Base-by-base conservation (phyloP, 495 filamentous ascomycete species). In the Diplogelasinospora grovesii region DNA sequence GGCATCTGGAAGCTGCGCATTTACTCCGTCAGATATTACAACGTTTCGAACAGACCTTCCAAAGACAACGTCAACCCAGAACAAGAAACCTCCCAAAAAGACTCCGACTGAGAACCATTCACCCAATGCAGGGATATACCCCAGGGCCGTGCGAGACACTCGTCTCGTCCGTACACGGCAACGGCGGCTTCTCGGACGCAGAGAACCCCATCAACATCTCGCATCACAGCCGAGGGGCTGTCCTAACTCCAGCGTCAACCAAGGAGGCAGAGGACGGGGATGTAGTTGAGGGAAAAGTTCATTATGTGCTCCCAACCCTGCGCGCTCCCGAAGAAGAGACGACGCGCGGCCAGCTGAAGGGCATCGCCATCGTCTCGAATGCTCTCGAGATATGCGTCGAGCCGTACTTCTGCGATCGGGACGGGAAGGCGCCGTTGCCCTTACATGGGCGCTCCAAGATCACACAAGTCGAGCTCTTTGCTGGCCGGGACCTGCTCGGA, bases 161-260 rank as follows among this genome's bases (percentile, higher is more conserved):
- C 5, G 32, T 35, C 32, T 35, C 32, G 32, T 15, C 32, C 5
- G 32, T 13, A 4, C 32, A 35, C 18, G 32, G 32, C 19, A 35
- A 35, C 18, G 32, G 15, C 15, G 32, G 15, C 6, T 15, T 35
- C 8, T 35, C 18, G 5, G 32, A 35, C 18, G 5, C 14, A 5
- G 4, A 8, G 14, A 35, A 6, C 15, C 32, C 32, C 32, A 5
- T 35, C 8, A 5, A 8, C 32, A 35, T 35, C 32, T 20, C 4
- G 15, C 32, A 35, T 21, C 18, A 19, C 18, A 19, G 15, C 14
- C 8, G 22, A 19, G 32, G 32, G 15, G 32, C 13, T 19, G 32
- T 35, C 5, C 18, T 35, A 14, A 6, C 14, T 35, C 32, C 15
- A 32, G 29, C 6, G 7, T 9, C 14, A 8, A 20, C 13, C 32